Evolutionary conservation across 2,329 filamentous ascomycete species (phyloP).

Genomic region (Xylaria sp.): DNA sequence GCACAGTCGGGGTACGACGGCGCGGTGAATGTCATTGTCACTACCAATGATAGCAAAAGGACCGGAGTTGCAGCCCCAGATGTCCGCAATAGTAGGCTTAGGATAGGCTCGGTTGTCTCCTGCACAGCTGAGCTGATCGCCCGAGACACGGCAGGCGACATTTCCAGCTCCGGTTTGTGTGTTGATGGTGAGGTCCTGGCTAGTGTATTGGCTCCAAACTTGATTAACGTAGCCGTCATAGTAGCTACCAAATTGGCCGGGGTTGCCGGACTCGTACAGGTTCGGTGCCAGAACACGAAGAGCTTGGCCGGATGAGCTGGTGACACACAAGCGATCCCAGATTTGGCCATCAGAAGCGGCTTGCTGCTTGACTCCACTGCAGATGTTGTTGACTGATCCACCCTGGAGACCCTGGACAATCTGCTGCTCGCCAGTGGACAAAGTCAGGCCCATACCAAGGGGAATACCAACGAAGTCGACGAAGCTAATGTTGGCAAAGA

Average conservation of each 20-base stretch:
- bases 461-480: slow-evolving; percentile 64
- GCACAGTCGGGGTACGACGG: slow-evolving; percentile 61
- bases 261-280: slow-evolving; percentile 53
- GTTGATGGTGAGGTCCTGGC: slow-evolving; percentile 55
- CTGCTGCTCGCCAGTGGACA: slow-evolving; percentile 53
- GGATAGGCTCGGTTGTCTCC: slow-evolving; percentile 57
- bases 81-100: slow-evolving; percentile 58
- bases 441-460: slow-evolving; percentile 60
- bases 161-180: slow-evolving; percentile 56
- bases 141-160: slow-evolving; percentile 54
- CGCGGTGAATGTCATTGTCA: slow-evolving; percentile 56
- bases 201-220: slow-evolving; percentile 58
- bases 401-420: slow-evolving; percentile 55
- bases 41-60: slow-evolving; percentile 54
- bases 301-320: slow-evolving; percentile 50
- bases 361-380: slow-evolving; percentile 55
- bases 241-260: slow-evolving; percentile 54
- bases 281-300: slow-evolving; percentile 61
- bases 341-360: slow-evolving; percentile 53
- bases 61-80: slow-evolving; percentile 64
- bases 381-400: slow-evolving; percentile 55
- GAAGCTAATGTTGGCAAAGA: slow-evolving; percentile 63
- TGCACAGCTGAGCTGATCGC: slow-evolving; percentile 53
- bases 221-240: slow-evolving; percentile 59
- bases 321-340: slow-evolving; percentile 60